Percentiles rank a stretch among this genome's conserved stretches.
Evolutionary conservation across 345 rosid species (phyloP).

Genomic region (Citrus cavaleriei): DNA sequence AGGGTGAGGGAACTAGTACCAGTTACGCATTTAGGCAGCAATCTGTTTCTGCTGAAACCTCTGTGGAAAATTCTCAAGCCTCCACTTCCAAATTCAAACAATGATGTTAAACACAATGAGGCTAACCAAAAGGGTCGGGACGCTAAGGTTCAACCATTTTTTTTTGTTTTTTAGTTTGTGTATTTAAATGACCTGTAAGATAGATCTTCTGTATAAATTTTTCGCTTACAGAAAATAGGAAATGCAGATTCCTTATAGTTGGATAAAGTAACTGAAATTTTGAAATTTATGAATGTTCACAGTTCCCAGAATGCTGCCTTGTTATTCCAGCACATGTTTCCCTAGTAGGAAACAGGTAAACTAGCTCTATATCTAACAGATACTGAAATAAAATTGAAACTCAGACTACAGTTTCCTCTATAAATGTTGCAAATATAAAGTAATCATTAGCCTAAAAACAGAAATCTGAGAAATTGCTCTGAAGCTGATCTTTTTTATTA

Average conservation of each 20-base stretch:
- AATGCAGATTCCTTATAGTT: not conserved
- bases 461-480: not conserved
- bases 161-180: not conserved
- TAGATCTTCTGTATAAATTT: not conserved
- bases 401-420: not conserved
- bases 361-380: not conserved
- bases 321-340: not conserved
- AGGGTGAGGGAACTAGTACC: conserved; percentile 21
- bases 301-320: not conserved
- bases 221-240: not conserved
- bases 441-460: not conserved
- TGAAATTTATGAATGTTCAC: not conserved
- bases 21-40: conserved; percentile 16
- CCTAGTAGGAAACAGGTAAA: not conserved
- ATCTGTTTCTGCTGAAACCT: conserved; percentile 5
- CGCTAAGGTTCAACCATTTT: not conserved
- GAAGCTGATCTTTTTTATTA: not conserved
- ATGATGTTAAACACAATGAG: not conserved
- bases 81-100: conserved; percentile 19
- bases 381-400: not conserved
- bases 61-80: conserved; percentile 13
- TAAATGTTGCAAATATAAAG: not conserved
- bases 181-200: not conserved
- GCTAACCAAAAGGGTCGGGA: not conserved
- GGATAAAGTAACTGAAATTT: not conserved